Evolutionary conservation across 352 stramenopile genomes (phyloP).

Genomic region (Phytopythium ostracodes): DNA sequence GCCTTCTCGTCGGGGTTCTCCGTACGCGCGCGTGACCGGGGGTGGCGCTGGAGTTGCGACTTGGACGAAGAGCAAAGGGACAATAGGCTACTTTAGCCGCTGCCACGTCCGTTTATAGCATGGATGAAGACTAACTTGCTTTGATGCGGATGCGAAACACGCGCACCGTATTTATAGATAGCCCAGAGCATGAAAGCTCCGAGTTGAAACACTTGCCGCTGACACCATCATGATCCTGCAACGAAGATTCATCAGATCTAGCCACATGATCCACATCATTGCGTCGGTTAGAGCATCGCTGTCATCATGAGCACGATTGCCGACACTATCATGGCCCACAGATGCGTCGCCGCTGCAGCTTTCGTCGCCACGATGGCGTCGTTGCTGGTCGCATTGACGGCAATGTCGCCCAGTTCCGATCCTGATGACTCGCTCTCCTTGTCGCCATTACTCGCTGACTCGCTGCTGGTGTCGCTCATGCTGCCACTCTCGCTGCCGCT

Average conservation of each 20-base stretch:
- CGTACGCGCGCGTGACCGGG: not conserved
- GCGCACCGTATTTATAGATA: not conserved
- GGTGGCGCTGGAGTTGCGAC: not conserved
- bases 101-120: not conserved
- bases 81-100: not conserved
- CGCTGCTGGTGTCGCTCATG: not conserved
- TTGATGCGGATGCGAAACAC: conserved; percentile 3
- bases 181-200: not conserved
- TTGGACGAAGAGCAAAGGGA: not conserved
- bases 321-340: not conserved
- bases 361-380: not conserved
- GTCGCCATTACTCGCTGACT: not conserved
- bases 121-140: not conserved
- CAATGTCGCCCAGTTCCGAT: not conserved
- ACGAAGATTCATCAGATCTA: too few species aligned
- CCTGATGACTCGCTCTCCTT: not conserved
- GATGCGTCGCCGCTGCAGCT: not conserved
- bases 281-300: not conserved
- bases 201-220: not conserved
- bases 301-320: not conserved
- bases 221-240: too few species aligned
- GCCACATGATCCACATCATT: not conserved
- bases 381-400: not conserved
- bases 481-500: not conserved
- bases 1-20: not conserved